phyloP scores from a whole-genome alignment of 805 yeast species.

The Candida sonorensis region DNA sequence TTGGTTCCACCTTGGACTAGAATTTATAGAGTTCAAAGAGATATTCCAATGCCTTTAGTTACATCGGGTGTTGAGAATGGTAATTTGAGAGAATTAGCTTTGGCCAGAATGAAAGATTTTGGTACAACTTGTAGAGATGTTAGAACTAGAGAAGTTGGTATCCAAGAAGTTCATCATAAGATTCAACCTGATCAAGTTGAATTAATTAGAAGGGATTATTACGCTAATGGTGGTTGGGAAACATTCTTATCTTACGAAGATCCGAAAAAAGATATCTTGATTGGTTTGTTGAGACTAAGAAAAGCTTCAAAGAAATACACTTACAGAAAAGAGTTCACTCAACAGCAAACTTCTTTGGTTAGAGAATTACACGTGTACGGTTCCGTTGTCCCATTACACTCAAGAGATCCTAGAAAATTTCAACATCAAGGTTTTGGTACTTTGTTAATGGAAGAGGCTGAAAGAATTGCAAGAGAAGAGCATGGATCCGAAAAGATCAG shows the following conservation, averaged over 20 bases:
- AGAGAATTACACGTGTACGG: constrained; percentile 97
- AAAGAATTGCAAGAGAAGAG: constrained; percentile 88
- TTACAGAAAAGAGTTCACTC: constrained; percentile 78
- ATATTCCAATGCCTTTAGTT: constrained; percentile 98
- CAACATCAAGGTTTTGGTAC: constrained; percentile 99
- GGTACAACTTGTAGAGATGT: constrained; percentile 96
- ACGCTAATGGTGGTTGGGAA: constrained; percentile 99
- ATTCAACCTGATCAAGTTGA: constrained; percentile 97
- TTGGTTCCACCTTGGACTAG: constrained; percentile 99
- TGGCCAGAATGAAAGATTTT: constrained; percentile 96
- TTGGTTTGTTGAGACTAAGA: constrained; percentile 83
- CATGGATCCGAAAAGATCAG: constrained; percentile 88
- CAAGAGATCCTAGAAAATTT: constrained; percentile 94
- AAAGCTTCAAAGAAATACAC: constrained; percentile 86
- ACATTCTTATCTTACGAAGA: constrained; percentile 94
- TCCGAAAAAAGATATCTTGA: constrained; percentile 91
- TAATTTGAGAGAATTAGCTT: constrained; percentile 87
- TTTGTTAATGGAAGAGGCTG: constrained; percentile 96
- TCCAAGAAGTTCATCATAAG: constrained; percentile 96
- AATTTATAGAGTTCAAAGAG: constrained; percentile 96
- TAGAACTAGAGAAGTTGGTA: constrained; percentile 96
- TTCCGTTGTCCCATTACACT: constrained; percentile 92
- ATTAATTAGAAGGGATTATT: constrained; percentile 88
- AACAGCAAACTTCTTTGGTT: constrained; percentile 87
- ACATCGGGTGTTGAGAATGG: constrained; percentile 98